Conservation (phyloP, 495 filamentous ascomycete genomes). For the Mytilinidion resinicola region DNA sequence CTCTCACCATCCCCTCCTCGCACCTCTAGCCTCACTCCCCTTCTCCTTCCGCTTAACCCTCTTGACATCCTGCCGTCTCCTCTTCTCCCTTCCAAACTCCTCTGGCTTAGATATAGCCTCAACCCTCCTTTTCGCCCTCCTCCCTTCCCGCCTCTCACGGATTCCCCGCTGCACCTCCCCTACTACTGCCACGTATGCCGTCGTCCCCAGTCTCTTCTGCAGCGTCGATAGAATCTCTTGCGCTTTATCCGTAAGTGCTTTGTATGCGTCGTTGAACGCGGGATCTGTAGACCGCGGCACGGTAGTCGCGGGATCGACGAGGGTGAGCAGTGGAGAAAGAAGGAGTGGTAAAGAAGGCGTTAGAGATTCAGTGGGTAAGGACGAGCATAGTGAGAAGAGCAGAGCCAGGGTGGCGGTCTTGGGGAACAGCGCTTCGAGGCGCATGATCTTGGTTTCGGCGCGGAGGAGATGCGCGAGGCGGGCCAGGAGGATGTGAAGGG, state of each 20-base stretch:
- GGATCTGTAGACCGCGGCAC: conserved; percentile 59
- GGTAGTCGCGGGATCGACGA: conserved; percentile 72
- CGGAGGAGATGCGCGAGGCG: conserved; percentile 72
- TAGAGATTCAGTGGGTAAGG: conserved; percentile 53
- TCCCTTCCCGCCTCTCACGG: conserved; percentile 58
- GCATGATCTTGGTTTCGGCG: conserved; percentile 50
- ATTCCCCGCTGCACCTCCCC: conserved; percentile 61
- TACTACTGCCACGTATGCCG: conserved; percentile 64
- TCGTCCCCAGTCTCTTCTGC: conserved; percentile 78
- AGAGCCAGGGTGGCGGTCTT: conserved; percentile 74
- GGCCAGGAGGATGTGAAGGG: conserved; percentile 66
- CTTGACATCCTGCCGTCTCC: conserved; percentile 77
- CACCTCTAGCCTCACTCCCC: conserved; percentile 58
- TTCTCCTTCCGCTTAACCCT: conserved; percentile 75
- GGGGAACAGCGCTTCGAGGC: conserved; percentile 35
- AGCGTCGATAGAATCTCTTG: conserved; percentile 66
- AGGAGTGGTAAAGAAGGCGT: conserved; percentile 55
- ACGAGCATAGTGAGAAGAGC: conserved; percentile 53
- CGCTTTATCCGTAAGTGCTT: conserved; percentile 58
- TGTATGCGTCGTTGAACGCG: conserved; percentile 59
- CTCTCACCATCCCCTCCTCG: conserved; percentile 59
- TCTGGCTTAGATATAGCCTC: conserved; percentile 79
- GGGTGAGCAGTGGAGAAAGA: conserved; percentile 72
- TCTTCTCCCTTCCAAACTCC: conserved; percentile 69
- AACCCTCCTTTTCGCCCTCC: conserved; percentile 76